phyloP scores from a whole-genome alignment of 371 early-diverging fungal species.

The Amoeboaphelidium protococcarum region DNA sequence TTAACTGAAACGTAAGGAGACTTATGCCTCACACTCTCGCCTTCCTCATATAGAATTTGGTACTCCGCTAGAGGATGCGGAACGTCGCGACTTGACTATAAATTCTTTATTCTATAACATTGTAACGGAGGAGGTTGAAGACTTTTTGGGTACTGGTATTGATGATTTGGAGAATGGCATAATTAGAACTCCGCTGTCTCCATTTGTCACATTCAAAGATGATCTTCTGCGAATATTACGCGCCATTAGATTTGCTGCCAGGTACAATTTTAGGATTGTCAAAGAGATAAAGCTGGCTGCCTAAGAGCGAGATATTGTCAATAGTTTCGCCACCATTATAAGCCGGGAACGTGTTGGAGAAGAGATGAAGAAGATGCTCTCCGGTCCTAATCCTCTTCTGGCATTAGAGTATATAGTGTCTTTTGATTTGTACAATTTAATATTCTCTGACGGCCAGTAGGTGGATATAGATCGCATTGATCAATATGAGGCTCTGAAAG shows the following conservation, averaged over 20 bases:
- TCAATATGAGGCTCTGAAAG: too few species aligned
- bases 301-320: conserved; percentile 22
- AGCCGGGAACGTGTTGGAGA: neutral
- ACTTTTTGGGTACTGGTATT: conserved; percentile 40
- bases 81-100: conserved; percentile 91
- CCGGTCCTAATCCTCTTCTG: too few species aligned
- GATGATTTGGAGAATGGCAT: conserved; percentile 11
- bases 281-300: conserved; percentile 37
- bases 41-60: conserved; percentile 69
- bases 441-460: too few species aligned
- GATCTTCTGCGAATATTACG: conserved; percentile 95
- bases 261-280: conserved; percentile 57
- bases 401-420: too few species aligned
- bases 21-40: conserved; percentile 52
- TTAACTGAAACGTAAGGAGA: conserved; percentile 82
- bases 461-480: too few species aligned
- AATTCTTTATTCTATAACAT: conserved; percentile 97
- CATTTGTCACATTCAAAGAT: conserved; percentile 77
- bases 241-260: conserved; percentile 78
- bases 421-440: too few species aligned
- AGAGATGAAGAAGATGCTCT: neutral
- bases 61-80: conserved; percentile 85
- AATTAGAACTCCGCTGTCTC: conserved; percentile 67
- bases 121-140: conserved; percentile 62
- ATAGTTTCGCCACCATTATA: conserved; percentile 1